Conservation (phyloP, 352 stramenopile species). For the Phytophthora agathidicida region DNA sequence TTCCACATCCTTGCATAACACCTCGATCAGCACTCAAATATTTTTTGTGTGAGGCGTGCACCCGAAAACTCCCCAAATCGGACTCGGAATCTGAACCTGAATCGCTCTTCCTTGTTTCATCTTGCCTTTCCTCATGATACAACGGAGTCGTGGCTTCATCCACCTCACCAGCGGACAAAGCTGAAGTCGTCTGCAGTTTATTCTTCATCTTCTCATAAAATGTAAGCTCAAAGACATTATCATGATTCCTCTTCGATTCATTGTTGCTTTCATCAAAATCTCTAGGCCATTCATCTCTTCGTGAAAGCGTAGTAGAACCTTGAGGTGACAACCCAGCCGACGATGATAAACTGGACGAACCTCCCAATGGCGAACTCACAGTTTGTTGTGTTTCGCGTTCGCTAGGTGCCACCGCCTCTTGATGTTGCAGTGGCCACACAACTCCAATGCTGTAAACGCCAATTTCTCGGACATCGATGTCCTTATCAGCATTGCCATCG, state of each 20-base stretch:
- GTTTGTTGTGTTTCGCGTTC: neutral
- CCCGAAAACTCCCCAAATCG: neutral
- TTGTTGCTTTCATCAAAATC: neutral
- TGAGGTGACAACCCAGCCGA: neutral
- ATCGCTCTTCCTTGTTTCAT: neutral
- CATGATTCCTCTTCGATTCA: neutral
- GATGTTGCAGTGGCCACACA: constrained; percentile 35
- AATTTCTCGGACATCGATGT: constrained; percentile 57
- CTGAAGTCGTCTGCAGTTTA: constrained; percentile 1
- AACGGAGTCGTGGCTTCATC: neutral
- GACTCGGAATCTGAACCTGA: constrained; percentile 9
- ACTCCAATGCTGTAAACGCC: constrained; percentile 59
- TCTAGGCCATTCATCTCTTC: constrained; percentile 2
- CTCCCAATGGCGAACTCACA: neutral
- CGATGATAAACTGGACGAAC: constrained; percentile 18
- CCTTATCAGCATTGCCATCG: constrained; percentile 11
- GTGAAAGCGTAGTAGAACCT: neutral
- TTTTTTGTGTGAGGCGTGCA: neutral
- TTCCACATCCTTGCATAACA: neutral
- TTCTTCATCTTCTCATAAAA: constrained; percentile 30
- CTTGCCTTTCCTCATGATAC: neutral
- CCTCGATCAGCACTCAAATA: neutral
- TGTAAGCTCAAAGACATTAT: constrained; percentile 17
- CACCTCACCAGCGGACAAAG: neutral
- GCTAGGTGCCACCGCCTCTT: neutral